Evolutionary conservation across 179 eudicot genomes (phyloP), one percentile per base, ranked within the genome.

Genomic region (Drosera spatulata): DNA sequence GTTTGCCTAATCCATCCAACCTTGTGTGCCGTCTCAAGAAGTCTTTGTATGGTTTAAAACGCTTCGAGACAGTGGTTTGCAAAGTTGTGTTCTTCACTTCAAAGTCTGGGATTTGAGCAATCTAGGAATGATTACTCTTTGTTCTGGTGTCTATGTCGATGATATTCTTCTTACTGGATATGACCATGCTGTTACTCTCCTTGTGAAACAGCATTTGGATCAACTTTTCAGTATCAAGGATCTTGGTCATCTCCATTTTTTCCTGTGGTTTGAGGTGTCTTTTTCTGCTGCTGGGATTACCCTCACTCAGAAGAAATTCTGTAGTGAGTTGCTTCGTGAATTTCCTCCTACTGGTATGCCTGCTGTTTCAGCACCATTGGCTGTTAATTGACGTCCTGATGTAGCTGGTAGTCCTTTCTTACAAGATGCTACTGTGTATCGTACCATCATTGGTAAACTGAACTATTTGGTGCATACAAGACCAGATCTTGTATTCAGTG

Each of bases 61-160:
- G 52, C 52, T 13, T 41, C 10, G 1, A 1, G 39, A 45, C n/a
- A 33, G 15, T 59, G 62, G 62, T 59, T 59, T 45, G 40, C 39
- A 3, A 59, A 59, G 15, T 22, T 59, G 10, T 7, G 40, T 15
- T 6, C 51, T 44, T 1, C 51, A 3, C 12, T 59, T 4, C 2
- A 1, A 2, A 2, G 2, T 39, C 52, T 5, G 12, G 62, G 62
- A 5, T 59, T 2, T 22, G 8, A 2, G 2, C 39, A 13, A 33
- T 59, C 62, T 2, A 14, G 2, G 3, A 45, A 47, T 59, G 51
- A 59, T 45, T 47, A 45, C 39, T 7, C 3, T 11, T 2, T 59
- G 2, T 45, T 59, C 40, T 3, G 40, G n/a, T 1, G 60, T 57
- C 3, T 57, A 59, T 59, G 51, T 59, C 47, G 52, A 59, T 45